phyloP scores from a whole-genome alignment of 176 grass and related monocot genomes.

The Hsuehochloa calcarea region DNA sequence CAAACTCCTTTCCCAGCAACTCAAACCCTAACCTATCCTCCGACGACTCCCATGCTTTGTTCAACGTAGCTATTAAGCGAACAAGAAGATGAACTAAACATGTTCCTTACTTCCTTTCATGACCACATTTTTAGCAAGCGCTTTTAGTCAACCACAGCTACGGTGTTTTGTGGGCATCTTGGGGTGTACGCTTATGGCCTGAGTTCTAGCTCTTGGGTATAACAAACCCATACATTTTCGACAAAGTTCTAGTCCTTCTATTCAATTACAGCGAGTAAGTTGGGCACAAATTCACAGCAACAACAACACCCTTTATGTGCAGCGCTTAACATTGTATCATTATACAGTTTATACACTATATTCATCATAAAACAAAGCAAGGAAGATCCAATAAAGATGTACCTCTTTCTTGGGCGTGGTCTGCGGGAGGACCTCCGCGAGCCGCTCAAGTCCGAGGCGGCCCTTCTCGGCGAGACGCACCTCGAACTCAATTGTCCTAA shows the following conservation, averaged over 20 bases:
- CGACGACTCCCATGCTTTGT: background rate
- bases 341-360: background rate
- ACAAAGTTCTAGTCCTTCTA: background rate
- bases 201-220: background rate
- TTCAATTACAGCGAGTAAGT: background rate
- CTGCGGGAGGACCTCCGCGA: background rate
- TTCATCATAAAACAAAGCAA: background rate
- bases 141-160: background rate
- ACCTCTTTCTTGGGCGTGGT: slow-evolving; percentile 41
- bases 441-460: slow-evolving; percentile 20
- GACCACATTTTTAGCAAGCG: background rate
- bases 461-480: slow-evolving; percentile 42
- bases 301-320: background rate
- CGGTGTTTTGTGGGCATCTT: background rate
- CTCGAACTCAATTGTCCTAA: slow-evolving; percentile 47
- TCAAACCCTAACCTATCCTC: background rate
- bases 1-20: slow-evolving; percentile 13
- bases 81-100: background rate
- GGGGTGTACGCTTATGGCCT: background rate
- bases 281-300: background rate
- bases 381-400: background rate
- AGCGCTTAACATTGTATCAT: background rate
- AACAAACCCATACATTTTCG: background rate
- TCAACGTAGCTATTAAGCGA: background rate
- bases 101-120: background rate